Base-by-base conservation (phyloP, 352 stramenopile genomes). In the Phytophthora aleatoria region DNA sequence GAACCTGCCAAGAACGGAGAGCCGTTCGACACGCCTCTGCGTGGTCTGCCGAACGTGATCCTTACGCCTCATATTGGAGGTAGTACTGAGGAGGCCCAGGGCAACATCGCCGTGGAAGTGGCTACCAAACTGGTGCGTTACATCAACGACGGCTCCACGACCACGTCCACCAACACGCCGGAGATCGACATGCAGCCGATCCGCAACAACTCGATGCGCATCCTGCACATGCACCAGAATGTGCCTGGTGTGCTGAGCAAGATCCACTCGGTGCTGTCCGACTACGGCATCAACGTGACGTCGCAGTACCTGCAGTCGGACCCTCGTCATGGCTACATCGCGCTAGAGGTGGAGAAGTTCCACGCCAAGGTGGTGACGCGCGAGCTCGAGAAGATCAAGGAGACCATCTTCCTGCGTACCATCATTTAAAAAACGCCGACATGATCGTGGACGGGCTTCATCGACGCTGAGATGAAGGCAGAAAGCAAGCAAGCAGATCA, bases 31-130 rank as follows among this genome's bases (percentile, higher is more conserved):
- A 97, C 83, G 49, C 80, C 82, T 6, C 77, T 98, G 54, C 93
- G 88, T 54, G 87, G 94, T 47, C 87, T 98, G 69, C 80, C 90
- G 20, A 98, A 98, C 68, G 82, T 97, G 50, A 95, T 98, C 54
- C 77, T 98, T 45, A 95, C 97, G 44, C 96, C 96, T 2, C 96
- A 99, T 69, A 95, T 99, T 64, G 96, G 96, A 48, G 96, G 95
- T 16, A 98, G 89, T 52, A 99, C 96, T 9, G 93, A 97, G 67
- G 96, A 99, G 74, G 95, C 96, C 1, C 95, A 99, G 81, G 93
- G 96, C 30, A 95, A 95, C 71, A 93, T 95, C 58, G 86, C 86
- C 10, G 83, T 91, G 27, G 85, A 94, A 66, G 85, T 94, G 30
- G 83, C 85, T 4, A 84, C 71, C 11, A 94, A 94, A 57, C 67